These are phyloP conservation scores for Chiua virens DNA, from an alignment of 768 basidiomycete species.

Conservation along the genomic window DNA sequence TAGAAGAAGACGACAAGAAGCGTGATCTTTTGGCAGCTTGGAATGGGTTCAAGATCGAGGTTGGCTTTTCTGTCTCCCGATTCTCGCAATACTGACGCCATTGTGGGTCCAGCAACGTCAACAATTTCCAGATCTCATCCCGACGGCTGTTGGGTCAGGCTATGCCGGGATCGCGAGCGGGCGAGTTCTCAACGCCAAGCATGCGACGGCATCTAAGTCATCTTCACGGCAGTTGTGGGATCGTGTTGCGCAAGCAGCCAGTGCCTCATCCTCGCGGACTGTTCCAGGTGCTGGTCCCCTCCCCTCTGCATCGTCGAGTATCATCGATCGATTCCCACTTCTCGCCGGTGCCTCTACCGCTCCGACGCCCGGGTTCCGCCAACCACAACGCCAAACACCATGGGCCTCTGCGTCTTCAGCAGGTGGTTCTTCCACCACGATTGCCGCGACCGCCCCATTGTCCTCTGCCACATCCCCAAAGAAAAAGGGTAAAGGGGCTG, in stretches of 20 bases:
- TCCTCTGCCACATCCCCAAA: slow-evolving; percentile 2
- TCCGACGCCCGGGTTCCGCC: slow-evolving; percentile 33
- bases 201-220: slow-evolving; percentile 61
- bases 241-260: slow-evolving; percentile 82
- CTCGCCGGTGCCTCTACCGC: slow-evolving; percentile 15
- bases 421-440: not conserved
- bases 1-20: slow-evolving; percentile 87
- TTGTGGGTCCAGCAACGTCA: slow-evolving; percentile 63
- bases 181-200: slow-evolving; percentile 81
- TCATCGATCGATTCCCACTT: slow-evolving; percentile 31
- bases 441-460: not conserved
- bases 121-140: slow-evolving; percentile 78
- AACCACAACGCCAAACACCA: slow-evolving; percentile 55
- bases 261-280: slow-evolving; percentile 37
- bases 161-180: slow-evolving; percentile 83
- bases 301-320: slow-evolving; percentile 29
- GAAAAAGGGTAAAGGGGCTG: slow-evolving; percentile 6
- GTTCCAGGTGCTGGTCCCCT: slow-evolving; percentile 14
- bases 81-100: not conserved
- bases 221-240: slow-evolving; percentile 77
- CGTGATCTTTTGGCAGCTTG: slow-evolving; percentile 71
- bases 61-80: slow-evolving; percentile 49
- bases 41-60: slow-evolving; percentile 85
- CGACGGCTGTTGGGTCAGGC: slow-evolving; percentile 55
- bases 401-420: slow-evolving; percentile 46